Evolutionary conservation across 805 yeast species (phyloP).

Genomic region (Ogataea degrootiae): DNA sequence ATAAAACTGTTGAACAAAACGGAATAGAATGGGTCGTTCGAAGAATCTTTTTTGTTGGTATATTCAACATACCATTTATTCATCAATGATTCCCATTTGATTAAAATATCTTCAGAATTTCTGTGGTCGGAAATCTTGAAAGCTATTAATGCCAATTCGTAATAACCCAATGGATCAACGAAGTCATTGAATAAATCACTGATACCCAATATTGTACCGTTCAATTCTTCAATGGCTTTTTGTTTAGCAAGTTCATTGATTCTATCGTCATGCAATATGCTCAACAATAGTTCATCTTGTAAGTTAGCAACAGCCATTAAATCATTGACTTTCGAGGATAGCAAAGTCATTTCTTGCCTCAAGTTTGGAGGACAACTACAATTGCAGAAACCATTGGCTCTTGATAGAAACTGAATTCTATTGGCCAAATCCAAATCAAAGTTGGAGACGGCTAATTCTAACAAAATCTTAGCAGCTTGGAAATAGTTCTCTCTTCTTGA

Average conservation of each 20-base stretch:
- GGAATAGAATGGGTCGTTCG: conserved; percentile 35
- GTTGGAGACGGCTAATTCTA: conserved; percentile 67
- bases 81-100: conserved; percentile 75
- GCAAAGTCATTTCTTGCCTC: conserved; percentile 69
- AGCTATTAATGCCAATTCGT: conserved; percentile 71
- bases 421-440: conserved; percentile 63
- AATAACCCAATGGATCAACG: conserved; percentile 84
- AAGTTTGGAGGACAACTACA: conserved; percentile 73
- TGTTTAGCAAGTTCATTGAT: conserved; percentile 44
- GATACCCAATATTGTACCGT: conserved; percentile 61
- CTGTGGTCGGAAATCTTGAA: conserved; percentile 83
- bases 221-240: conserved; percentile 49
- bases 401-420: conserved; percentile 81
- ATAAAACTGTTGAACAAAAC: conserved; percentile 36
- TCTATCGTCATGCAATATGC: conserved; percentile 50
- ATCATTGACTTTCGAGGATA: conserved; percentile 68
- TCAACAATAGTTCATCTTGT: conserved; percentile 60
- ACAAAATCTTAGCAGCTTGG: conserved; percentile 80
- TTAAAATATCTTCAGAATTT: conserved; percentile 74
- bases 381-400: conserved; percentile 91
- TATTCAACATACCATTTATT: conserved; percentile 41
- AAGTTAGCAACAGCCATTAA: conserved; percentile 81
- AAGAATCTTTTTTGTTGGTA: conserved; percentile 13
- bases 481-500: conserved; percentile 75
- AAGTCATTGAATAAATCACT: conserved; percentile 80